Evolutionary conservation across 495 filamentous ascomycete genomes (phyloP).

Genomic region (Aspergillus conjunctus): DNA sequence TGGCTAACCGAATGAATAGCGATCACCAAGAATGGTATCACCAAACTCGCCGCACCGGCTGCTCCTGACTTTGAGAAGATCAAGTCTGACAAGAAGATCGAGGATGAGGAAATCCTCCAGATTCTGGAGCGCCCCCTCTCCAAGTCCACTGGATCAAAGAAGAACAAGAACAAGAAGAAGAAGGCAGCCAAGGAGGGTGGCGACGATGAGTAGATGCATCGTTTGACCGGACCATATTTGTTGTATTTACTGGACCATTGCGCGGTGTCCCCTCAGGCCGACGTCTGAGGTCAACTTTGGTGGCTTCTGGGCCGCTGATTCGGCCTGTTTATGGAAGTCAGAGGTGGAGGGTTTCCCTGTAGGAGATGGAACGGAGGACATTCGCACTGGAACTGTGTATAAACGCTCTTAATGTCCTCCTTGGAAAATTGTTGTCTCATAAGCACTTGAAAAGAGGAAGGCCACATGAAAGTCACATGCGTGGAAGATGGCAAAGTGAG

Average conservation of each 20-base stretch:
- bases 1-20: slow-evolving; percentile 54
- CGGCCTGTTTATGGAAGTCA: slow-evolving; percentile 10
- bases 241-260: slow-evolving; percentile 18
- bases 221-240: slow-evolving; percentile 13
- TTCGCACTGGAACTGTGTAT: slow-evolving; percentile 2
- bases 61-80: slow-evolving; percentile 71
- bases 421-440: slow-evolving; percentile 15
- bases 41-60: slow-evolving; percentile 75
- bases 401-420: slow-evolving; percentile 1
- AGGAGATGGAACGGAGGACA: slow-evolving; percentile 3
- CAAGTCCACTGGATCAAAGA: slow-evolving; percentile 72
- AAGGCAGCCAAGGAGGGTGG: slow-evolving; percentile 72
- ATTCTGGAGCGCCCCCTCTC: slow-evolving; percentile 85
- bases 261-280: slow-evolving; percentile 16
- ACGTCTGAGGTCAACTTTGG: slow-evolving; percentile 13
- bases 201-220: slow-evolving; percentile 57
- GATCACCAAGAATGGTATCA: slow-evolving; percentile 96
- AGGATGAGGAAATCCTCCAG: slow-evolving; percentile 90
- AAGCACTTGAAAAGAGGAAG: slow-evolving; percentile 17
- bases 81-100: slow-evolving; percentile 97
- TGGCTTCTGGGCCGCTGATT: slow-evolving; percentile 11
- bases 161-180: slow-evolving; percentile 84
- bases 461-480: slow-evolving; percentile 20
- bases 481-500: slow-evolving; percentile 8
- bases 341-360: slow-evolving; percentile 14